These are phyloP conservation scores for Penicillium decumbens DNA, from an alignment of 2,329 filamentous ascomycete genomes.

Conservation along the genomic window DNA sequence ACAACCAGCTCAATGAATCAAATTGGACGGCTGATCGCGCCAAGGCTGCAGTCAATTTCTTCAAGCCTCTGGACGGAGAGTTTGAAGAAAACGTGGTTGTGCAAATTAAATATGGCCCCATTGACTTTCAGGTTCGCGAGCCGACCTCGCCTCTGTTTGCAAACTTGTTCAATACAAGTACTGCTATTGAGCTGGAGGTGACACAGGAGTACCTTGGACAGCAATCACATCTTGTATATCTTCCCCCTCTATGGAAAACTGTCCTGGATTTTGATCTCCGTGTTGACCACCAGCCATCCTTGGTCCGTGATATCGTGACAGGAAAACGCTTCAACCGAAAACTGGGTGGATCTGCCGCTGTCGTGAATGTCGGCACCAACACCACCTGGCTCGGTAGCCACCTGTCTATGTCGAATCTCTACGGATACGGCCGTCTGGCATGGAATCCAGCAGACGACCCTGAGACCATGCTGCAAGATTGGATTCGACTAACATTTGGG, in stretches of 20 bases:
- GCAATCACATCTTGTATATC: constrained; percentile 64
- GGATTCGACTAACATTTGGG: constrained; percentile 65
- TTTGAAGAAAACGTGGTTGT: constrained; percentile 68
- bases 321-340: constrained; percentile 56
- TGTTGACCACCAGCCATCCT: constrained; percentile 53
- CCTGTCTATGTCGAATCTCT: constrained; percentile 66
- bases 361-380: constrained; percentile 64
- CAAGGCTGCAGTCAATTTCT: constrained; percentile 65
- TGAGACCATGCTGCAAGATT: constrained; percentile 55
- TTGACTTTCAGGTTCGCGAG: constrained; percentile 69
- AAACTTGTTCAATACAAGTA: constrained; percentile 52
- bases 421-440: constrained; percentile 62
- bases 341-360: constrained; percentile 60
- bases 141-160: constrained; percentile 62
- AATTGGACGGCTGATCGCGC: constrained; percentile 65
- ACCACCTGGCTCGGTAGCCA: constrained; percentile 66
- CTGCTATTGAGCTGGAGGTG: constrained; percentile 60
- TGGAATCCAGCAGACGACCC: constrained; percentile 57
- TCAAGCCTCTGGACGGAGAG: constrained; percentile 58
- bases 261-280: constrained; percentile 64
- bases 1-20: constrained; percentile 55
- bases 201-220: constrained; percentile 68
- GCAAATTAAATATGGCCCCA: constrained; percentile 70
- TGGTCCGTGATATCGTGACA: constrained; percentile 57
- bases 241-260: constrained; percentile 64